Base-by-base conservation (phyloP, 2,329 filamentous ascomycete species). In the Colletotrichum truncatum region DNA sequence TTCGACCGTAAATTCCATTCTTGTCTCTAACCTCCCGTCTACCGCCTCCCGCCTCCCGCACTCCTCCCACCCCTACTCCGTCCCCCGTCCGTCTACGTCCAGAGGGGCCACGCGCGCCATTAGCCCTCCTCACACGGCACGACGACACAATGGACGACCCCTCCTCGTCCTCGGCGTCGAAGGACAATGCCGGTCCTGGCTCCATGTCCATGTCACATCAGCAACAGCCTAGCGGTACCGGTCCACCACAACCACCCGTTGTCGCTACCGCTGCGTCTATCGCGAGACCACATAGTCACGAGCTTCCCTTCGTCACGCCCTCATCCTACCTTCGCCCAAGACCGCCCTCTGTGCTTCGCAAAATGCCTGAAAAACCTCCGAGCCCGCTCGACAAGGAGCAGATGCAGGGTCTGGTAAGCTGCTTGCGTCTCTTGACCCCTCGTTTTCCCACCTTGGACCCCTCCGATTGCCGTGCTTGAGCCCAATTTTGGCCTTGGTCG, bases 381-480 rank as follows among this genome's bases (percentile, higher is more conserved):
- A 89, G 84, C 72, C 84, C 87, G 67, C 82, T 92, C 64, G 92
- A 95, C 77, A 88, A 85, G 80, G 92, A 94, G 75, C 91, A 94
- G 81, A 85, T 90, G 73, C 90, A 93, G 76, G 92, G 91, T 72
- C 83, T 95, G 84, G 91, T 94, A 82, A 82, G 91, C 48, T 57
- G 36, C 26, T 16, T 45, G 59, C 57, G 45, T 21, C 32, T 53
- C 48, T 36, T 38, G 25, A 18, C 26, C 43, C 38, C 12, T 36
- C 58, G 52, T 45, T 54, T 55, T 34, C 38, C 51, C 62, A 16
- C 51, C 53, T 46, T 36, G 32, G 18, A 39, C 59, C 51, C 18
- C 45, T 43, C 43, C 51, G 36, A 53, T 26, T 53, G 43, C 56
- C 49, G 18, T 49, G 11, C 34, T 38, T 10, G 32, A 41, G 39